These are phyloP conservation scores for Yamadazyma oceani DNA, from an alignment of 1,139 yeast species.

Conservation along the genomic window DNA sequence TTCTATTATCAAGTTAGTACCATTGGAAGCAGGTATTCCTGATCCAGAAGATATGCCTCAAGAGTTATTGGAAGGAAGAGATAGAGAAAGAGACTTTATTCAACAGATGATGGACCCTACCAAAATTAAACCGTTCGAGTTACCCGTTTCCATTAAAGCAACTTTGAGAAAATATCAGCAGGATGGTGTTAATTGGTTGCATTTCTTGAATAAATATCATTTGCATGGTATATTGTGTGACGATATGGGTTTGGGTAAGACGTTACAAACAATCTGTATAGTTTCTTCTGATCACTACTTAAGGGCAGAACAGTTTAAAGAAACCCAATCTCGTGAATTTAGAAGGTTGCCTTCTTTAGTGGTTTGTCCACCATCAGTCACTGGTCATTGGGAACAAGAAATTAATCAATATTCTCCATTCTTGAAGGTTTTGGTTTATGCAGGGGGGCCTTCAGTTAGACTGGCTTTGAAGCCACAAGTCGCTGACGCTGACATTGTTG, in stretches of 20 bases:
- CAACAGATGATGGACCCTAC: slow-evolving; percentile 99
- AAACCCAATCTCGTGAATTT: slow-evolving; percentile 64
- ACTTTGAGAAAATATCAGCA: slow-evolving; percentile 94
- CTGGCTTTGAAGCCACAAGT: slow-evolving; percentile 54
- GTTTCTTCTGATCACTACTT: slow-evolving; percentile 93
- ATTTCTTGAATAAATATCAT: slow-evolving; percentile 91
- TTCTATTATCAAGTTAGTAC: slow-evolving; percentile 89
- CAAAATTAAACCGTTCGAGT: slow-evolving; percentile 79
- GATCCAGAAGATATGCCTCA: slow-evolving; percentile 93
- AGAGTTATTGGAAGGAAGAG: slow-evolving; percentile 83
- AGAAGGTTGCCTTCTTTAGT: slow-evolving; percentile 81
- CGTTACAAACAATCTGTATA: slow-evolving; percentile 94
- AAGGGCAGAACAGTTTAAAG: slow-evolving; percentile 66
- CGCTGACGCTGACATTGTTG: slow-evolving; percentile 72
- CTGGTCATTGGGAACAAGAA: slow-evolving; percentile 99
- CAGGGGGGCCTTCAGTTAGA: slow-evolving; percentile 87
- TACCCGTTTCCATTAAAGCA: slow-evolving; percentile 92
- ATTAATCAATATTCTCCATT: slow-evolving; percentile 88
- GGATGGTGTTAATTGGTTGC: slow-evolving; percentile 98
- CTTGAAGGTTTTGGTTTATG: slow-evolving; percentile 78
- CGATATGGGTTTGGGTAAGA: slow-evolving; percentile 99
- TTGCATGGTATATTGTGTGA: slow-evolving; percentile 97
- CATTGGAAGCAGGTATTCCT: slow-evolving; percentile 95
- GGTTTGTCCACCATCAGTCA: slow-evolving; percentile 94
- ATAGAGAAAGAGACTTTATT: slow-evolving; percentile 89